phyloP scores from a whole-genome alignment of 345 rosid species.

The Microcos paniculata region DNA sequence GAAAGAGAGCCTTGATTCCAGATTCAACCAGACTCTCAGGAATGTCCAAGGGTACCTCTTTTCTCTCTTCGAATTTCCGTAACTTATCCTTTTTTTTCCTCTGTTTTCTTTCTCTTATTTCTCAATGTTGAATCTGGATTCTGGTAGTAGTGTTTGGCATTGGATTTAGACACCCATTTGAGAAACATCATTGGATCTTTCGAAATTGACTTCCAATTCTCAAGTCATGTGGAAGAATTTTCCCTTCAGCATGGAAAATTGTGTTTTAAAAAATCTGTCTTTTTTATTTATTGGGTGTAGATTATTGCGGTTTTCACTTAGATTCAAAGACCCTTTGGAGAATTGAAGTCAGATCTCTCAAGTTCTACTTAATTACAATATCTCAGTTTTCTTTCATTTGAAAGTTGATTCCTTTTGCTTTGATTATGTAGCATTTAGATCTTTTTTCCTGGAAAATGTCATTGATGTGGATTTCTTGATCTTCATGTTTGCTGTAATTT shows the following conservation, averaged over 20 bases:
- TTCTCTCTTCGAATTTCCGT: not conserved
- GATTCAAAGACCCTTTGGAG: constrained; percentile 9
- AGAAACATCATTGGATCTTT: constrained; percentile 17
- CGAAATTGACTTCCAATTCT: constrained; percentile 2
- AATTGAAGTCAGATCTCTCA: constrained; percentile 27
- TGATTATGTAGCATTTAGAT: not conserved
- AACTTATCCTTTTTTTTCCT: not conserved
- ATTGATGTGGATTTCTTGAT: constrained; percentile 15
- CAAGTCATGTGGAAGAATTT: not conserved
- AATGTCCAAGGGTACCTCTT: constrained; percentile 77
- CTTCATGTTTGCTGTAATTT: constrained; percentile 1
- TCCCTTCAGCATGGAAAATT: not conserved
- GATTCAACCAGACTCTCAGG: constrained; percentile 88
- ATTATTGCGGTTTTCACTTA: not conserved
- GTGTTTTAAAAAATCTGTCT: not conserved
- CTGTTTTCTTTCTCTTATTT: not conserved
- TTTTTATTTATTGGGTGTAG: not conserved
- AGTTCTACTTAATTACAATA: constrained; percentile 1
- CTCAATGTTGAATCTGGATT: constrained; percentile 13
- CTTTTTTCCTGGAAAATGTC: not conserved
- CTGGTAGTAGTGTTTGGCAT: constrained; percentile 11
- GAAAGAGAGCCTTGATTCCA: constrained; percentile 64
- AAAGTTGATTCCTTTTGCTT: not conserved
- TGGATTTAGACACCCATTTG: constrained; percentile 20
- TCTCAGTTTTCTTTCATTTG: not conserved